phyloP scores from a whole-genome alignment of 768 basidiomycete genomes.

The Mycena vulgaris region DNA sequence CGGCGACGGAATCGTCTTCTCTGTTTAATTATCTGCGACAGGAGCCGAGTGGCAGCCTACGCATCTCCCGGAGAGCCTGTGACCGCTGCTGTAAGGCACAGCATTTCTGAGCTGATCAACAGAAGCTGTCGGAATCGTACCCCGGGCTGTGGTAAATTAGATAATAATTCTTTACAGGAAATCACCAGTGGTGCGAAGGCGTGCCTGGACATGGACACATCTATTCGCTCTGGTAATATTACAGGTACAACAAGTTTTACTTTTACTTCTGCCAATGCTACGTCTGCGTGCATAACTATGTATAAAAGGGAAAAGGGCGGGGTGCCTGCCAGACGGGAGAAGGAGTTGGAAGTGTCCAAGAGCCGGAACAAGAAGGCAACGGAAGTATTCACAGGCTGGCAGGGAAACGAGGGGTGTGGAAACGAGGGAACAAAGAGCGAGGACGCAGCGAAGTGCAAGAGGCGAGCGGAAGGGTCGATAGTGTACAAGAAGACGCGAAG shows the following conservation, averaged over 20 bases:
- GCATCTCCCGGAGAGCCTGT: background rate
- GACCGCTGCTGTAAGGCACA: background rate
- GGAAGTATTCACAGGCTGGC: conserved; percentile 16
- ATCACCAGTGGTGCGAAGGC: no score
- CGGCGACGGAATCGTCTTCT: background rate
- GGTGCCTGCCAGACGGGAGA: conserved; percentile 23
- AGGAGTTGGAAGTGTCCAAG: conserved; percentile 1
- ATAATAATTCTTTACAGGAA: no score
- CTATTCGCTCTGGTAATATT: conserved; percentile 15
- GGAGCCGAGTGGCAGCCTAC: conserved; percentile 1
- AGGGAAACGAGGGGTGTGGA: conserved; percentile 1
- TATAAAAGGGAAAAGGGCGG: conserved; percentile 9
- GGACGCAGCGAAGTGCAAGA: conserved; percentile 10
- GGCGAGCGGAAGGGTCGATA: conserved; percentile 3
- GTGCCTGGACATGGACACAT: conserved; percentile 2
- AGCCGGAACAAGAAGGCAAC: conserved; percentile 1
- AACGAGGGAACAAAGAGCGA: background rate
- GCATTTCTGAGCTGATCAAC: background rate
- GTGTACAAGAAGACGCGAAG: conserved; percentile 24
- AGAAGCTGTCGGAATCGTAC: conserved; percentile 16
- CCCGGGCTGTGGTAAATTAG: no score
- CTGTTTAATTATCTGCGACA: conserved; percentile 11
- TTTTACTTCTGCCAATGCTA: conserved; percentile 12
- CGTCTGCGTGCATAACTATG: conserved; percentile 10
- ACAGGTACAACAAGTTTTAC: conserved; percentile 35